Percentiles rank a stretch among this genome's conserved stretches.
Conservation (phyloP, 768 basidiomycete genomes). For the Mycena chlorophos region DNA sequence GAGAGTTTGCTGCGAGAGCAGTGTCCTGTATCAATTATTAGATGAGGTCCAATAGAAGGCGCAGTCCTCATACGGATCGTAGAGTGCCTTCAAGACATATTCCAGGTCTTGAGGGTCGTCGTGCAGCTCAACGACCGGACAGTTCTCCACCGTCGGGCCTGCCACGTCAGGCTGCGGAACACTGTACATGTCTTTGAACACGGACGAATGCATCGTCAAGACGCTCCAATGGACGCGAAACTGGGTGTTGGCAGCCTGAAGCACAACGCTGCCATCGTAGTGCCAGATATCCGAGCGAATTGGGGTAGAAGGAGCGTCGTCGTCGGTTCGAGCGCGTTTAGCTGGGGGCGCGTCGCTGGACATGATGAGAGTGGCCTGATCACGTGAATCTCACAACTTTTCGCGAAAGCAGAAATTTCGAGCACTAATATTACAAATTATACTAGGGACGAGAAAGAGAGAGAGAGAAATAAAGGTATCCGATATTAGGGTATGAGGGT, state of each 20-base stretch:
- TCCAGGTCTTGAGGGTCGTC: constrained; percentile 3
- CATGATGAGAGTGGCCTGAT: no score
- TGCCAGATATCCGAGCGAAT: constrained; percentile 16
- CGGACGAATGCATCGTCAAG: constrained; percentile 5
- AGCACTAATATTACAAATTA: no score
- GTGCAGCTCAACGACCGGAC: constrained; percentile 9
- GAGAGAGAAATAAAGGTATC: no score
- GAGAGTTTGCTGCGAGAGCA: neutral
- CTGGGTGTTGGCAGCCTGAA: constrained; percentile 10
- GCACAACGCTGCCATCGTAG: constrained; percentile 10
- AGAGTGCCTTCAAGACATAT: constrained; percentile 5
- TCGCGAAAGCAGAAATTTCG: no score
- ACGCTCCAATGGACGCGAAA: constrained; percentile 17
- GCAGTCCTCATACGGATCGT: constrained; percentile 1
- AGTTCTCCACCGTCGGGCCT: constrained; percentile 3
- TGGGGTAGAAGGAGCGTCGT: neutral
- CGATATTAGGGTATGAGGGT: no score
- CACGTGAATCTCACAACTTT: no score
- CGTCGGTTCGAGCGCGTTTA: constrained; percentile 11
- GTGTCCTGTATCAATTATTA: neutral
- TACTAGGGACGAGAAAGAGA: no score
- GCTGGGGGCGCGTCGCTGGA: neutral
- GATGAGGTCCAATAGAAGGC: neutral
- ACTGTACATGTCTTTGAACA: constrained; percentile 10
- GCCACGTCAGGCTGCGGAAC: constrained; percentile 9